phyloP scores from a whole-genome alignment of 148 eudicot species.

The Euryodendron excelsum region DNA sequence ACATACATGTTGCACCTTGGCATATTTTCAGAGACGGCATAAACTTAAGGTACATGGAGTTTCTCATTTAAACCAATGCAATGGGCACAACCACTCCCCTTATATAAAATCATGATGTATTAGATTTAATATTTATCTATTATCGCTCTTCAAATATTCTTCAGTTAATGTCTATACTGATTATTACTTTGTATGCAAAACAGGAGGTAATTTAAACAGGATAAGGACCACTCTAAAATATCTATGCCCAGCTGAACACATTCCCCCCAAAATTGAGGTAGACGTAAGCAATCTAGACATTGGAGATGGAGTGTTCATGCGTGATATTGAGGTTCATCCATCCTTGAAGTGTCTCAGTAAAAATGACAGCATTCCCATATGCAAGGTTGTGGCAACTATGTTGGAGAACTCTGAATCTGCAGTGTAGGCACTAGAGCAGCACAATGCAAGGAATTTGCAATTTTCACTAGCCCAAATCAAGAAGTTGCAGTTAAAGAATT shows the following conservation, averaged over 20 bases:
- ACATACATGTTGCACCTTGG: not conserved
- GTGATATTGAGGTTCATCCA: constrained; percentile 61
- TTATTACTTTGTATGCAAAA: constrained; percentile 18
- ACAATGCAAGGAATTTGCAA: not conserved
- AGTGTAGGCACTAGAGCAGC: not conserved
- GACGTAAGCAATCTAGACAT: constrained; percentile 82
- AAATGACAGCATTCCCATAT: constrained; percentile 58
- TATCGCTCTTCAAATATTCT: not conserved
- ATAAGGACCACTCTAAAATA: constrained; percentile 63
- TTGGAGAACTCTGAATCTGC: constrained; percentile 13
- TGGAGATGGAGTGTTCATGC: constrained; percentile 58
- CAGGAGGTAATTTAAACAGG: constrained; percentile 68
- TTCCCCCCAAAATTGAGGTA: constrained; percentile 83
- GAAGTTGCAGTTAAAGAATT: not conserved
- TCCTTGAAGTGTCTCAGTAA: constrained; percentile 69
- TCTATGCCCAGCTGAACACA: constrained; percentile 75
- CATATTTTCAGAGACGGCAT: not conserved
- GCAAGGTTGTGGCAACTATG: constrained; percentile 55
- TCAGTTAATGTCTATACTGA: not conserved
- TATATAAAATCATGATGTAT: not conserved
- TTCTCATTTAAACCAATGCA: not conserved
- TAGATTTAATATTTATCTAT: not conserved
- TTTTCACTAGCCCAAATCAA: not conserved
- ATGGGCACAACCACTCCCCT: not conserved
- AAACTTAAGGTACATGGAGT: not conserved